Base-by-base conservation (phyloP, 768 basidiomycete species). In the Arthromyces matolae region DNA sequence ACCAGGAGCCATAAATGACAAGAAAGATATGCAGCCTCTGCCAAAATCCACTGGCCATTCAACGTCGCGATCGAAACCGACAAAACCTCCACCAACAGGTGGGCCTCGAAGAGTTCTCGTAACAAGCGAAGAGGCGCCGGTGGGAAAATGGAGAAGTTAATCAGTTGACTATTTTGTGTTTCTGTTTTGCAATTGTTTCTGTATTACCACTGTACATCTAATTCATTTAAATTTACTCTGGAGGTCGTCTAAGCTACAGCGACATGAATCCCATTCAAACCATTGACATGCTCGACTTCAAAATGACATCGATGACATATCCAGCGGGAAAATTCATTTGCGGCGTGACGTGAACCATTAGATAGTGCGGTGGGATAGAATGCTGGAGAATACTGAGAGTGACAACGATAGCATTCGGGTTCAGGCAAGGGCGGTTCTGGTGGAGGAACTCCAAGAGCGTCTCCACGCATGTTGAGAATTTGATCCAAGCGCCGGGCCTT, bases 401-500 rank as follows among this genome's bases (percentile, higher is more conserved):
- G 63, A 62, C 89, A 93, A 22, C 69, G 66, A 52, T 67, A 69
- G 60, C 89, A 93, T 56, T 72, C 67, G 22, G 73, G 72, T 18
- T 76, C 73, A 14, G 60, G 47, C 12, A 51, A 37, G 9, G 56
- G 53, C 9, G 47, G 55, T 43, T 60, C 54, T 8, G 59, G 51
- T 4, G 57, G 52, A 2, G 55, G 51, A 35, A 62, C 57, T 5
- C 59, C 33, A 27, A 57, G 57, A 22, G 60, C 49, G 27, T 81
- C 79, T 36, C 47, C 62, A 50, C 72, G 76, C 27, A 67, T 60
- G 53, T 78, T 78, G 52, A 93, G 70, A 37, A 90, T 73, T 24
- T 71, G 69, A 60, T 97, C 95, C 16, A 97, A 72, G 14, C 92
- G 81, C 14, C 81, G 80, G 7, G 93, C 93, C 66, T 94, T 94